These are phyloP conservation scores for Takakia lepidozioides DNA, from an alignment of 225 moss, liverwort and hornwort genomes.

Conservation along the genomic window DNA sequence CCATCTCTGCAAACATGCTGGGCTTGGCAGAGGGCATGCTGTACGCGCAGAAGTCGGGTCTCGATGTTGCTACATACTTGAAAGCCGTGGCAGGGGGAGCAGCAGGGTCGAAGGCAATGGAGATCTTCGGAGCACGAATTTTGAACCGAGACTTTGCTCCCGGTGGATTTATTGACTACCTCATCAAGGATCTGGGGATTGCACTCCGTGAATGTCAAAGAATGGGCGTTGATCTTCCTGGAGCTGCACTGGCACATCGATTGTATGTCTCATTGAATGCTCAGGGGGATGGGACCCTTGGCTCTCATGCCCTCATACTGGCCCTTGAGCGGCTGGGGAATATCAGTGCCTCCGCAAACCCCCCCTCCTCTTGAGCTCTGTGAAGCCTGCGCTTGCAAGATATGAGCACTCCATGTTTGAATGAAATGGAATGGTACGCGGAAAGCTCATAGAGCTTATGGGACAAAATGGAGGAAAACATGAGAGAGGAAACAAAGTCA, in stretches of 20 bases:
- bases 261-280: slow-evolving; percentile 2
- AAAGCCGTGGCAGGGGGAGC: slow-evolving; percentile 2
- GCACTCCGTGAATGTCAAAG: slow-evolving; percentile 1
- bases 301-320: slow-evolving; percentile 5
- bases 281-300: slow-evolving; percentile 5
- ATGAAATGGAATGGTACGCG: too few relatives aligned
- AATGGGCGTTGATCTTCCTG: slow-evolving; percentile 3
- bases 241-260: slow-evolving; percentile 6
- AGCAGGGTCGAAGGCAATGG: slow-evolving; percentile 8
- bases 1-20: background rate
- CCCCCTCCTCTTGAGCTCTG: too few relatives aligned
- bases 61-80: slow-evolving; percentile 5
- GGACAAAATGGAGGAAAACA: too few relatives aligned
- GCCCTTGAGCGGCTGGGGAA: slow-evolving; percentile 7
- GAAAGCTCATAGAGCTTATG: too few relatives aligned
- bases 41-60: slow-evolving; percentile 5
- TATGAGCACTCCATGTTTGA: too few relatives aligned
- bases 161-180: slow-evolving; percentile 9
- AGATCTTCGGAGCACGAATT: slow-evolving; percentile 3
- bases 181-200: slow-evolving; percentile 8
- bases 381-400: too few relatives aligned
- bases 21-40: slow-evolving; percentile 7
- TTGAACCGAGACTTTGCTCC: slow-evolving; percentile 6
- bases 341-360: too few relatives aligned
- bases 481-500: too few relatives aligned